These are phyloP conservation scores for Tricholoma terreum DNA, from an alignment of 768 basidiomycete genomes.

Conservation along the genomic window DNA sequence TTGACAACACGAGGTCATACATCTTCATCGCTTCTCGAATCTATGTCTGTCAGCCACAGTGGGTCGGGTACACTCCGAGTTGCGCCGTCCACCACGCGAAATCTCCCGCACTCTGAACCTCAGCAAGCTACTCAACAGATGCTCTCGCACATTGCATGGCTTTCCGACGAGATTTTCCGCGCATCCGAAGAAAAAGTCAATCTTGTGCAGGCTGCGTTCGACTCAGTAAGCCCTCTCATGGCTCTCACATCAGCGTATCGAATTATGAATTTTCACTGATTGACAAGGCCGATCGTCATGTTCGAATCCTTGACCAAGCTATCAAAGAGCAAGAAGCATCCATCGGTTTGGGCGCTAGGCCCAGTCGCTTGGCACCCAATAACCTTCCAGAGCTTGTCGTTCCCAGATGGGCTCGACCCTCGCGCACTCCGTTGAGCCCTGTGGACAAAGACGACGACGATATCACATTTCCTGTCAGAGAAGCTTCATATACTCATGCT, in stretches of 20 bases:
- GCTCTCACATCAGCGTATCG: not conserved
- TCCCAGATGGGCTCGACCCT: constrained; percentile 49
- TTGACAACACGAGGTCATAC: not conserved
- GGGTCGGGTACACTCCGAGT: not conserved
- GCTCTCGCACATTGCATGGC: constrained; percentile 54
- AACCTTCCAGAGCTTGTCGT: constrained; percentile 62
- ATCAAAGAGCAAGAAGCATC: constrained; percentile 43
- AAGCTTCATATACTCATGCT: not conserved
- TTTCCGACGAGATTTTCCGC: constrained; percentile 58
- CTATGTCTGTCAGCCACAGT: not conserved
- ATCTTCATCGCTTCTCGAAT: not conserved
- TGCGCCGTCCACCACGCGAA: constrained; percentile 7
- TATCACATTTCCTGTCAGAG: not conserved
- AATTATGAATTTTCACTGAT: constrained; percentile 6
- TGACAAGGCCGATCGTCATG: constrained; percentile 72
- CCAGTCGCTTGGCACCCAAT: constrained; percentile 38
- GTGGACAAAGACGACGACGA: constrained; percentile 28
- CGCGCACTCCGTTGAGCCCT: constrained; percentile 42
- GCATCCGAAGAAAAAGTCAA: constrained; percentile 77
- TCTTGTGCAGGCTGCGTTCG: constrained; percentile 65
- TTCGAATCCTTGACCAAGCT: constrained; percentile 73
- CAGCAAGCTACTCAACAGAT: constrained; percentile 44
- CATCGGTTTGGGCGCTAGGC: constrained; percentile 34
- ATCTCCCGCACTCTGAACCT: constrained; percentile 18
- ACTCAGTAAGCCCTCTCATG: constrained; percentile 48